Evolutionary conservation across 768 basidiomycete genomes (phyloP).

Genomic region (Grammothele lineata): DNA sequence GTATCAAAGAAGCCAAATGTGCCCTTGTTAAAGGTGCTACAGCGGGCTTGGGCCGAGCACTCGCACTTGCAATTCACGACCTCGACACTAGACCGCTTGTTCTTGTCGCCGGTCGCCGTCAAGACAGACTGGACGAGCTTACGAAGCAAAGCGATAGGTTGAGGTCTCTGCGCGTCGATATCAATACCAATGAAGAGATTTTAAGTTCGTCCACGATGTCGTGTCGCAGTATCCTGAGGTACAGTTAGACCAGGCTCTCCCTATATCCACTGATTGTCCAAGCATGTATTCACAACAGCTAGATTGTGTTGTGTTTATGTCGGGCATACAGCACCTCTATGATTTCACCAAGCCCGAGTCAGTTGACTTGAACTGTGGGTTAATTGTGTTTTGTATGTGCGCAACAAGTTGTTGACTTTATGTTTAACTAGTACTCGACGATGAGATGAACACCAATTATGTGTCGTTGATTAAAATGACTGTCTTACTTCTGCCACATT

Average conservation of each 20-base stretch:
- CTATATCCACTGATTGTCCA: not conserved
- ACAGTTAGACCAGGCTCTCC: slow-evolving; percentile 9
- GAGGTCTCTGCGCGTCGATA: slow-evolving; percentile 40
- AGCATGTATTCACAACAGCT: slow-evolving; percentile 31
- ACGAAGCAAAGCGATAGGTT: slow-evolving; percentile 31
- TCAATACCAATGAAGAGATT: slow-evolving; percentile 33
- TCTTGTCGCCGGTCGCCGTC: slow-evolving; percentile 47
- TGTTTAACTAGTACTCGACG: slow-evolving; percentile 41
- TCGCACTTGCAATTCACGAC: slow-evolving; percentile 45
- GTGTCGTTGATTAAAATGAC: slow-evolving; percentile 45
- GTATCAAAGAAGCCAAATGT: slow-evolving; percentile 44
- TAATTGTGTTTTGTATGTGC: too few species aligned
- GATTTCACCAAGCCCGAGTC: slow-evolving; percentile 41
- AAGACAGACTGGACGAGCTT: slow-evolving; percentile 51
- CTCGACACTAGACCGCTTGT: slow-evolving; percentile 47
- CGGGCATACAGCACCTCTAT: slow-evolving; percentile 49
- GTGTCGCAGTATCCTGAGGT: slow-evolving; percentile 48
- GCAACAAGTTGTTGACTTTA: too few species aligned
- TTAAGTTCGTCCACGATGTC: slow-evolving; percentile 38
- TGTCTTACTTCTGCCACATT: slow-evolving; percentile 48
- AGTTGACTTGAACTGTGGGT: slow-evolving; percentile 40
- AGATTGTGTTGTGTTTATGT: slow-evolving; percentile 50
- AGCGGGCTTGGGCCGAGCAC: slow-evolving; percentile 52
- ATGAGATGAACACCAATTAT: slow-evolving; percentile 55
- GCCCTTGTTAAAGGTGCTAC: slow-evolving; percentile 56